phyloP scores from a whole-genome alignment of 345 rosid species.

The Conringia planisiliqua region DNA sequence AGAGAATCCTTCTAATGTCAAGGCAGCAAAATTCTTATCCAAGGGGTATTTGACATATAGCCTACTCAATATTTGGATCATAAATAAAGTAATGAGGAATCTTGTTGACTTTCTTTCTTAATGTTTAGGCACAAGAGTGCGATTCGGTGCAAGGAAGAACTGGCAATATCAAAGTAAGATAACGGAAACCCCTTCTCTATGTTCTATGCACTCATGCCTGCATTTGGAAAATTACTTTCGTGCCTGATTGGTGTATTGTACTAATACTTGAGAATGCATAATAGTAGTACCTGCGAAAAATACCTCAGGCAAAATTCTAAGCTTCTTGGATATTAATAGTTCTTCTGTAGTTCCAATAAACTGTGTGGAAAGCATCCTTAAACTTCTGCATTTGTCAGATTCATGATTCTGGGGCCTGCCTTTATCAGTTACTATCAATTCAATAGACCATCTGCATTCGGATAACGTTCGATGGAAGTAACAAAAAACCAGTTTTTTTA shows the following conservation, averaged over 20 bases:
- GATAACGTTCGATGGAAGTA: slow-evolving; percentile 26
- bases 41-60: slow-evolving; percentile 53
- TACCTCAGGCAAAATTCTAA: slow-evolving; percentile 7
- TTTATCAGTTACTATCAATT: neutral
- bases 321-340: neutral
- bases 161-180: slow-evolving; percentile 60
- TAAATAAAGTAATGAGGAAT: neutral
- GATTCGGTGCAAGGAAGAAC: slow-evolving; percentile 60
- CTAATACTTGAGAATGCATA: slow-evolving; percentile 3
- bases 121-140: slow-evolving; percentile 70
- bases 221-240: neutral
- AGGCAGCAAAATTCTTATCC: slow-evolving; percentile 83
- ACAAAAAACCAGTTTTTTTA: slow-evolving; percentile 23
- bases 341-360: neutral
- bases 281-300: neutral
- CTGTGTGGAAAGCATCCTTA: slow-evolving; percentile 2
- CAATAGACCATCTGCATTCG: neutral
- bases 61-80: slow-evolving; percentile 5
- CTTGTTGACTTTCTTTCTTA: slow-evolving; percentile 7
- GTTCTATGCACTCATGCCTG: slow-evolving; percentile 10
- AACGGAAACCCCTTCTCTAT: slow-evolving; percentile 8
- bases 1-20: slow-evolving; percentile 79
- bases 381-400: slow-evolving; percentile 11
- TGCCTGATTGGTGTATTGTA: slow-evolving; percentile 14
- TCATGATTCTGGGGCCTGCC: neutral